A percentile compares a stretch with the other conserved stretches of the same genome.
Evolutionary conservation across 2,329 filamentous ascomycete species (phyloP).

Genomic region (Curvularia sp.): DNA sequence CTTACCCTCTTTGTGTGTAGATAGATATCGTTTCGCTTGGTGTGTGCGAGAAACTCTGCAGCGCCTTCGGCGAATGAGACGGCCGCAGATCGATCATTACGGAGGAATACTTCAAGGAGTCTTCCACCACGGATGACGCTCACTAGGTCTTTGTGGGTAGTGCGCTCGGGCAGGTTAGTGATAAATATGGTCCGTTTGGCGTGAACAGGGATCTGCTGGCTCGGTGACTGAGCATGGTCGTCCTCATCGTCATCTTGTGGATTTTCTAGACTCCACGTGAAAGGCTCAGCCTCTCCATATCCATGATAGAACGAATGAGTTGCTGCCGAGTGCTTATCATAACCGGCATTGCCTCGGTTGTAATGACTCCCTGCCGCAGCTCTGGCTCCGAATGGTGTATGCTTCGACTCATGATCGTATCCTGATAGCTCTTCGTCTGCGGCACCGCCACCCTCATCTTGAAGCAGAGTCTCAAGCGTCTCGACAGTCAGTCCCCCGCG

Average conservation of each 20-base stretch:
- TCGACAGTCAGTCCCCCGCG: constrained; percentile 59
- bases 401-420: constrained; percentile 25
- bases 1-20: constrained; percentile 72
- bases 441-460: constrained; percentile 33
- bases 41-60: constrained; percentile 67
- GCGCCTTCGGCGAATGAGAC: constrained; percentile 73
- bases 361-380: constrained; percentile 18
- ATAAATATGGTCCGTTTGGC: constrained; percentile 67
- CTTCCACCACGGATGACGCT: constrained; percentile 72
- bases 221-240: constrained; percentile 1
- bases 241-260: constrained; percentile 20
- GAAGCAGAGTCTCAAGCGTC: constrained; percentile 57
- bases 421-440: constrained; percentile 22
- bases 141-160: constrained; percentile 70
- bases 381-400: constrained; percentile 20
- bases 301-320: constrained; percentile 22
- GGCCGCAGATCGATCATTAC: constrained; percentile 66
- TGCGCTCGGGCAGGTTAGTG: constrained; percentile 65
- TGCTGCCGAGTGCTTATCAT: constrained; percentile 22
- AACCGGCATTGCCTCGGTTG: constrained; percentile 18
- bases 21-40: constrained; percentile 70
- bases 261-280: constrained; percentile 15
- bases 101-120: constrained; percentile 72
- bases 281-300: constrained; percentile 29
- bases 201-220: constrained; percentile 32